These are phyloP conservation scores for Penicillium hordei DNA, from an alignment of 2,329 filamentous ascomycete genomes.

Conservation along the genomic window DNA sequence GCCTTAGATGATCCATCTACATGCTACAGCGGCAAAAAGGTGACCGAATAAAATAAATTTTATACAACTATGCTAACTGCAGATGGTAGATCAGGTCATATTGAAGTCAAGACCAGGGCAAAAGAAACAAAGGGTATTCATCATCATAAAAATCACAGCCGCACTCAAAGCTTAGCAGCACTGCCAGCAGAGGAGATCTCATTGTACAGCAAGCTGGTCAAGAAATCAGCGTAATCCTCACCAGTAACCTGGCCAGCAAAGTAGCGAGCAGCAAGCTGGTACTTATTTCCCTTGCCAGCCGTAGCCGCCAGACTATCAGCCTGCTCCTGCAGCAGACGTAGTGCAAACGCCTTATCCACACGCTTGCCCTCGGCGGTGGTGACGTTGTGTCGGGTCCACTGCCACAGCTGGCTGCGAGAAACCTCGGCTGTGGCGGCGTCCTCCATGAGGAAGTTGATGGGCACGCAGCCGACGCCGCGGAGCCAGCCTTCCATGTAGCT, in stretches of 20 bases:
- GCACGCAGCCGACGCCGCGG: conserved; percentile 89
- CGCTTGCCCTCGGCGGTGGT: conserved; percentile 84
- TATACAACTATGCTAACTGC: conserved; percentile 27
- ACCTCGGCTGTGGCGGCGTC: conserved; percentile 97
- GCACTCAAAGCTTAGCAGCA: conserved; percentile 62
- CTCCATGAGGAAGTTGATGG: conserved; percentile 98
- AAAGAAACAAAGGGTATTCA: conserved; percentile 29
- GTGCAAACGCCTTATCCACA: conserved; percentile 87
- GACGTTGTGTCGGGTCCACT: conserved; percentile 78
- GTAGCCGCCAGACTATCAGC: conserved; percentile 71
- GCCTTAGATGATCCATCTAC: not conserved
- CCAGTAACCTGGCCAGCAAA: conserved; percentile 91
- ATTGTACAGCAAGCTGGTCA: conserved; percentile 79
- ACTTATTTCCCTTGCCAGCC: conserved; percentile 87
- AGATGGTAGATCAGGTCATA: conserved; percentile 7
- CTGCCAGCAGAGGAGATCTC: conserved; percentile 60
- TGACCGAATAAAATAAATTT: conserved; percentile 11
- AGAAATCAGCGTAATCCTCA: conserved; percentile 95
- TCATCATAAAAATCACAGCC: conserved; percentile 24
- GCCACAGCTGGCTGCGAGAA: conserved; percentile 91
- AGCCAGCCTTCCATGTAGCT: conserved; percentile 99
- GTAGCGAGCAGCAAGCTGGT: conserved; percentile 83
- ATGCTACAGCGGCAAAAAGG: not conserved
- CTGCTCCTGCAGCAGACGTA: conserved; percentile 83
- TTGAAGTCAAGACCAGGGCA: not conserved